Conservation (phyloP, 179 eudicot species). For the Pouteria campechiana region DNA sequence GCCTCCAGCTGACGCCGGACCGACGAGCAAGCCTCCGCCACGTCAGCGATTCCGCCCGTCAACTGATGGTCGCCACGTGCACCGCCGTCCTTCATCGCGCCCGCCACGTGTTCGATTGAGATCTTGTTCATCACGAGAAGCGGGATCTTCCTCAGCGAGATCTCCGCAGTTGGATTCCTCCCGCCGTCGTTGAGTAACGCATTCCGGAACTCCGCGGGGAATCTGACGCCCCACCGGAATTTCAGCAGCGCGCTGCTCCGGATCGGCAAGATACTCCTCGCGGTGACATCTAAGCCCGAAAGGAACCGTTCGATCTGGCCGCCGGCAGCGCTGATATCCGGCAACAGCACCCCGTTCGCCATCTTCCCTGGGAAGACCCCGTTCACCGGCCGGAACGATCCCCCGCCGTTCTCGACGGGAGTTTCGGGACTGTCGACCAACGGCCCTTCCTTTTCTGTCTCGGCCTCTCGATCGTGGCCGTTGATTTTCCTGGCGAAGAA, state of each 20-base stretch:
- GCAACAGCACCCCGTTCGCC: constrained; percentile 8
- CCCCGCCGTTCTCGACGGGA: constrained; percentile 6
- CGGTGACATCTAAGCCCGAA: constrained; percentile 43
- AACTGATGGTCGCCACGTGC: constrained; percentile 1
- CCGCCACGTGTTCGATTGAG: constrained; percentile 62
- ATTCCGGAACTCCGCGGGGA: constrained; percentile 27
- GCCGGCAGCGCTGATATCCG: constrained; percentile 13
- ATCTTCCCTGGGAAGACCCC: constrained; percentile 5
- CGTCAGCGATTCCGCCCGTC: neutral
- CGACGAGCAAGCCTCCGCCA: constrained; percentile 21
- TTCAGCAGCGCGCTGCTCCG: constrained; percentile 39
- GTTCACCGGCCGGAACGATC: constrained; percentile 7
- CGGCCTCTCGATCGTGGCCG: constrained; percentile 1
- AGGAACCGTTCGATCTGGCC: constrained; percentile 19
- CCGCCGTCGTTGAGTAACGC: constrained; percentile 7
- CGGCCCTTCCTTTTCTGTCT: constrained; percentile 13
- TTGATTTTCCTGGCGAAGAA: constrained; percentile 5
- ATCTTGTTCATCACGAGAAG: constrained; percentile 62
- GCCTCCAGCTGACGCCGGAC: constrained; percentile 33
- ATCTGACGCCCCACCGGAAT: constrained; percentile 72
- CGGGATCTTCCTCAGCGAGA: constrained; percentile 32
- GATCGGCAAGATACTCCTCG: constrained; percentile 56
- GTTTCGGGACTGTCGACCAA: constrained; percentile 23
- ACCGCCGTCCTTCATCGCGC: constrained; percentile 3
- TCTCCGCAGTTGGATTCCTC: constrained; percentile 18